Evolutionary conservation across 83 land plant species (phyloP), one percentile per base, ranked within the genome.

Genomic region (Picea abies): DNA sequence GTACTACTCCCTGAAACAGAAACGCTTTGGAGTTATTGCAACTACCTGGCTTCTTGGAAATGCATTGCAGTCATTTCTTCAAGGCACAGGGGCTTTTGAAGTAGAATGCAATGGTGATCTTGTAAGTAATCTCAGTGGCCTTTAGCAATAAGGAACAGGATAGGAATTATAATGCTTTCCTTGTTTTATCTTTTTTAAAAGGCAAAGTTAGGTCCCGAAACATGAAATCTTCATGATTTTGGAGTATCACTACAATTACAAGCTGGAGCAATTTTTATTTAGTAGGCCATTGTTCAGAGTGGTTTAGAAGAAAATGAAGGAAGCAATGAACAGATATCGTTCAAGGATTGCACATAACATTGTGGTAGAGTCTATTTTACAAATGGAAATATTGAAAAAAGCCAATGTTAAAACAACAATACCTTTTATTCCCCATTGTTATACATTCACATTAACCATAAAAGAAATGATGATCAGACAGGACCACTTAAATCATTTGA

Each of bases 51-150:
- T 92, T 39, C 79, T 92, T 26, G 94, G 94, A 62, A 92, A 92
- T 72, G 70, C 88, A 29, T 19, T 87, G 9, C 92, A 92, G 64
- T 83, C 87, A 4, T 86, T 78, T 80, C 83, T 92, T n/a, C 90
- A 92, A 68, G 90, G 89, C 60, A 84, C 94, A 32, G 90, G 94
- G 8, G 94, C 92, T 37, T 92, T 90, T 82, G 94, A 92, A 85
- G 94, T 92, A 6, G 84, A 81, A 23, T 90, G 73, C 79, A 86
- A 92, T 73, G 94, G 87, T 61, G 89, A 86, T 60, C 62, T 84
- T 86, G 94, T 92, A 84, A 85, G 71, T 56, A 77, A 70, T 37
- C 4, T 70, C 47, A 5, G 4, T 37, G 10, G 44, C 73, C n/a
- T 70, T 35, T 17, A 70, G 47, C 73, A 32, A 41, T 37, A 70